A percentile compares a stretch with the other conserved stretches of the same genome.
Conservation (phyloP, 2,329 filamentous ascomycete species). For the Pestalotiopsis sp. region DNA sequence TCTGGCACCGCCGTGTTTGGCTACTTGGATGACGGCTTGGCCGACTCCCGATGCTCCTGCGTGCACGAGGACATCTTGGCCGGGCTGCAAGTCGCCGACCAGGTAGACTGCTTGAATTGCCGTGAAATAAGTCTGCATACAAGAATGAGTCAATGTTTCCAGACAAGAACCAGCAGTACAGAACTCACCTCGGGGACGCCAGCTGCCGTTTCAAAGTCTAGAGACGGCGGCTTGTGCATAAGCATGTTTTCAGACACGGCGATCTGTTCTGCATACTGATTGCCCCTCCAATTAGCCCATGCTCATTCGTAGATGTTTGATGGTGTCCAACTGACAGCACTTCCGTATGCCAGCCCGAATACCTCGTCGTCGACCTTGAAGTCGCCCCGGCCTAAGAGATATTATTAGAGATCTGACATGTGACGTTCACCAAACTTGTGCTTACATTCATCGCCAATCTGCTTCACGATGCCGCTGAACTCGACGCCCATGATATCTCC, state of each 20-base stretch:
- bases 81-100: neutral
- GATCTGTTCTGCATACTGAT: slow-evolving; percentile 1
- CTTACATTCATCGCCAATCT: neutral
- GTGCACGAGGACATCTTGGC: slow-evolving; percentile 14
- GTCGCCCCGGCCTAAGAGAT: neutral
- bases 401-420: neutral
- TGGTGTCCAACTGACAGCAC: neutral
- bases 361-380: neutral
- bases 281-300: neutral
- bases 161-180: neutral
- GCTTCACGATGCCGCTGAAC: neutral
- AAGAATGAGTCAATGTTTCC: neutral
- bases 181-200: neutral
- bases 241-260: slow-evolving; percentile 5
- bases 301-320: neutral
- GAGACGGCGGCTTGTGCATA: slow-evolving; percentile 2
- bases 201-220: slow-evolving; percentile 1
- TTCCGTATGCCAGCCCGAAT: neutral
- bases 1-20: neutral
- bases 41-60: neutral
- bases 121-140: neutral
- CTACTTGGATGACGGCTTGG: slow-evolving; percentile 7
- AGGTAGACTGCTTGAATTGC: slow-evolving; percentile 1
- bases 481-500: slow-evolving; percentile 4
- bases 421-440: neutral